phyloP scores from a whole-genome alignment of 1,139 yeast genomes.

The Taiozyma sp. region DNA sequence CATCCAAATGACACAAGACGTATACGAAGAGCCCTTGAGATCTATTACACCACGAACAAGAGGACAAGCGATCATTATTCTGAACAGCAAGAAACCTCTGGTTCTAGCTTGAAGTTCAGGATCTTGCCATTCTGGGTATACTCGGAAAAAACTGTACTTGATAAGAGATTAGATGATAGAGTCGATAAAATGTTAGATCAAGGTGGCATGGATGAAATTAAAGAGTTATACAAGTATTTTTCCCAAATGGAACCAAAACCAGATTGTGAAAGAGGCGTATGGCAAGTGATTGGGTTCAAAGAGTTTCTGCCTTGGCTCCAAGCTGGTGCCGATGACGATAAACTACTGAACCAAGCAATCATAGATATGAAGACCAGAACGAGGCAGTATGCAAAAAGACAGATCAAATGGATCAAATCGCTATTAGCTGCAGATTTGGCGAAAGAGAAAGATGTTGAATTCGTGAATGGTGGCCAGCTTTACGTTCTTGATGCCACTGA shows the following conservation, averaged over 20 bases:
- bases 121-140: conserved; percentile 82
- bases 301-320: conserved; percentile 82
- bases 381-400: conserved; percentile 80
- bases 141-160: conserved; percentile 56
- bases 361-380: conserved; percentile 82
- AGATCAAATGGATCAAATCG: conserved; percentile 88
- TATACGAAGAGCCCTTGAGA: conserved; percentile 74
- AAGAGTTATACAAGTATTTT: conserved; percentile 46
- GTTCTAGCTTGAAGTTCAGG: conserved; percentile 51
- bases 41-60: conserved; percentile 60
- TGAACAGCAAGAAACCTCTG: conserved; percentile 44
- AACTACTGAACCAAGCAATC: conserved; percentile 41
- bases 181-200: conserved; percentile 75
- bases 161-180: conserved; percentile 61
- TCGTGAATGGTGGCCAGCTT: conserved; percentile 54
- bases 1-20: conserved; percentile 90
- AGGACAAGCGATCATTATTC: conserved; percentile 67
- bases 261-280: conserved; percentile 68
- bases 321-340: conserved; percentile 21
- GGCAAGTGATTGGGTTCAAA: conserved; percentile 95
- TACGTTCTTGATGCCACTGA: conserved; percentile 77
- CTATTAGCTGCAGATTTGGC: conserved; percentile 58
- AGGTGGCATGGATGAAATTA: conserved; percentile 69
- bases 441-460: conserved; percentile 43
- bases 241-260: conserved; percentile 30